These are phyloP conservation scores for Cystoderma amianthinum DNA, from an alignment of 768 basidiomycete genomes.

Conservation along the genomic window DNA sequence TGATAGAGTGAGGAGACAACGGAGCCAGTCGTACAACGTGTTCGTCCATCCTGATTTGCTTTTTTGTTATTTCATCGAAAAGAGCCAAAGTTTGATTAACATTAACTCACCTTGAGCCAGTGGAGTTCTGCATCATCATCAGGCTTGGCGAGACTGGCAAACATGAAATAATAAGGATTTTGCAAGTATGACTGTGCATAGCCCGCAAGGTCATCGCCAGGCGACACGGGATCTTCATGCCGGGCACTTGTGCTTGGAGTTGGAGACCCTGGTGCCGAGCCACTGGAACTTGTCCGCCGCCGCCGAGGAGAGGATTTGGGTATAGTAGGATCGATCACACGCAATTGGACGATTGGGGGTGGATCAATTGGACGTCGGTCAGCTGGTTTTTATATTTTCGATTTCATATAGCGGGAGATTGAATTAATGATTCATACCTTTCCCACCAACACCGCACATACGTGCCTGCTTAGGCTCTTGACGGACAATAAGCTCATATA, in stretches of 20 bases:
- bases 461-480: constrained; percentile 91
- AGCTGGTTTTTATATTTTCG: constrained; percentile 41
- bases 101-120: constrained; percentile 63
- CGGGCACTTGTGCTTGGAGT: constrained; percentile 11
- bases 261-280: constrained; percentile 11
- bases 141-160: constrained; percentile 82
- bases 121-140: constrained; percentile 88
- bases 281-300: constrained; percentile 12
- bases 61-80: background rate
- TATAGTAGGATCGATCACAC: constrained; percentile 64
- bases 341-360: constrained; percentile 92
- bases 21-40: constrained; percentile 84
- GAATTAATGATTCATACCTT: constrained; percentile 35
- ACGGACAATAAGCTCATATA: constrained; percentile 79
- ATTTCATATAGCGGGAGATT: background rate
- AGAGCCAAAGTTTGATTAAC: too few relatives aligned
- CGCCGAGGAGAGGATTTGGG: constrained; percentile 9
- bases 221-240: constrained; percentile 3
- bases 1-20: constrained; percentile 90
- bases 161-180: constrained; percentile 96
- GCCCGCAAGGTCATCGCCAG: constrained; percentile 23
- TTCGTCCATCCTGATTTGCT: constrained; percentile 70
- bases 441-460: constrained; percentile 87
- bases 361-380: constrained; percentile 97
- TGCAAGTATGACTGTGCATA: constrained; percentile 67